Conservation (phyloP, 1,284 basidiomycete genomes). For the Grifola frondosa region DNA sequence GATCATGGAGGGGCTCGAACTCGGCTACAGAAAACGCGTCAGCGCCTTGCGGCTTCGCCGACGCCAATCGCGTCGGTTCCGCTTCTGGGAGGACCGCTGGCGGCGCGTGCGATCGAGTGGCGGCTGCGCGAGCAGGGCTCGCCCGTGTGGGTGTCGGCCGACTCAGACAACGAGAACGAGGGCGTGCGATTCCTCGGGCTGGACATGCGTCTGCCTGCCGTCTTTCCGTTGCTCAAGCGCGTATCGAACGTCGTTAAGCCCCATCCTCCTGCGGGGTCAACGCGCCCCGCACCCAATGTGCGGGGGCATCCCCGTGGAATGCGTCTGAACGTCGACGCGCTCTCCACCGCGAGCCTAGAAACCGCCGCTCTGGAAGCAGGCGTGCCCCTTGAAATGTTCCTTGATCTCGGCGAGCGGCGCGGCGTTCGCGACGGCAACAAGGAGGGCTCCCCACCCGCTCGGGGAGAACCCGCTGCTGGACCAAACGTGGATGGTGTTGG, state of each 20-base stretch:
- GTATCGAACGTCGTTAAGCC: slow-evolving; percentile 9
- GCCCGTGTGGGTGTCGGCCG: slow-evolving; percentile 52
- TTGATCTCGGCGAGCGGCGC: slow-evolving; percentile 19
- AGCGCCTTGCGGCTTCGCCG: slow-evolving; percentile 39
- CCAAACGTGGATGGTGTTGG: neutral
- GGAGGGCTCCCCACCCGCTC: neutral
- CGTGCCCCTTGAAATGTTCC: slow-evolving; percentile 50
- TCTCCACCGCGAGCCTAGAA: slow-evolving; percentile 51
- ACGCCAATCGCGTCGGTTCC: slow-evolving; percentile 39
- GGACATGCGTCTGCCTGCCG: slow-evolving; percentile 10
- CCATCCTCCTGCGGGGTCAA: too few species aligned
- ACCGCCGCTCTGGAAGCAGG: slow-evolving; percentile 64
- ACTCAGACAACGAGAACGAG: slow-evolving; percentile 14
- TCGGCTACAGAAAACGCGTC: slow-evolving; percentile 57
- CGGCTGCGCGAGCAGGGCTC: slow-evolving; percentile 47
- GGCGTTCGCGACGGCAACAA: neutral
- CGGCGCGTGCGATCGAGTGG: slow-evolving; percentile 55
- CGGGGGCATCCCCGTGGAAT: slow-evolving; percentile 38
- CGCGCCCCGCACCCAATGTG: slow-evolving; percentile 14
- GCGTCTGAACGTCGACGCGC: slow-evolving; percentile 59
- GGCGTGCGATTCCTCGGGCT: slow-evolving; percentile 25
- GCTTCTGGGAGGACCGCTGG: slow-evolving; percentile 49
- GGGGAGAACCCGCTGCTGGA: neutral
- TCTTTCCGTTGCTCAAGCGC: slow-evolving; percentile 11
- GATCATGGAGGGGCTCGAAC: slow-evolving; percentile 67